phyloP scores from a whole-genome alignment of 1,284 basidiomycete genomes.

The Cryptococcus sp. region DNA sequence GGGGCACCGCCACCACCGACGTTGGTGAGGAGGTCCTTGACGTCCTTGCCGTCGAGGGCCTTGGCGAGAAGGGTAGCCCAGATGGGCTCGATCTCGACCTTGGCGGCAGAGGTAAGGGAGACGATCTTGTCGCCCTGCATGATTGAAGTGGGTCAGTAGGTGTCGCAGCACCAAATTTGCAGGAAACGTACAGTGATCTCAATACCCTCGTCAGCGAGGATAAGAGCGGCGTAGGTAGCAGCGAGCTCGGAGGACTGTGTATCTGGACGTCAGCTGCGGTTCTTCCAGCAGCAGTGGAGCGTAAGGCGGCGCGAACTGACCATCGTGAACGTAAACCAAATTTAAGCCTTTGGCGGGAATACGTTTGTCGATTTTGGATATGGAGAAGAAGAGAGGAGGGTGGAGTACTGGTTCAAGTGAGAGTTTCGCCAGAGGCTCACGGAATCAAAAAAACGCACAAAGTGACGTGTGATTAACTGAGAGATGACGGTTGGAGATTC shows the following conservation, averaged over 20 bases:
- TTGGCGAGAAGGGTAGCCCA: constrained; percentile 96
- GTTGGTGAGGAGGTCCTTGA: constrained; percentile 73
- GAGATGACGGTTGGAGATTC: no score
- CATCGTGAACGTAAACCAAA: constrained; percentile 28
- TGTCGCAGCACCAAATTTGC: background rate
- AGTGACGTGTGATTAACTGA: no score
- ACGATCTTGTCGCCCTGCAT: constrained; percentile 83
- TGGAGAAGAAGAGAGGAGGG: background rate
- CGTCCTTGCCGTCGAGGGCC: constrained; percentile 95
- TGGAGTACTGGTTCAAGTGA: no score
- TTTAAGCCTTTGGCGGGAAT: constrained; percentile 27
- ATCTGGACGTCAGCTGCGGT: background rate
- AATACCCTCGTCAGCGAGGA: constrained; percentile 92
- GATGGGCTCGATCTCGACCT: constrained; percentile 88
- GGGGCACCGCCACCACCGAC: constrained; percentile 74
- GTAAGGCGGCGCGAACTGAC: constrained; percentile 8
- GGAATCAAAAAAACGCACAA: no score
- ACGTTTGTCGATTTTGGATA: constrained; percentile 11
- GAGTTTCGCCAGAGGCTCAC: no score
- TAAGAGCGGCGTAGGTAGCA: constrained; percentile 60
- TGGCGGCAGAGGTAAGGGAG: constrained; percentile 75
- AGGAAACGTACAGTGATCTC: constrained; percentile 78
- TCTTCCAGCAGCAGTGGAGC: no score
- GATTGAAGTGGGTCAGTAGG: background rate
- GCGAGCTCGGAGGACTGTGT: constrained; percentile 63